Conservation (phyloP, 2,329 filamentous ascomycete species). For the Calonectria crousiana region DNA sequence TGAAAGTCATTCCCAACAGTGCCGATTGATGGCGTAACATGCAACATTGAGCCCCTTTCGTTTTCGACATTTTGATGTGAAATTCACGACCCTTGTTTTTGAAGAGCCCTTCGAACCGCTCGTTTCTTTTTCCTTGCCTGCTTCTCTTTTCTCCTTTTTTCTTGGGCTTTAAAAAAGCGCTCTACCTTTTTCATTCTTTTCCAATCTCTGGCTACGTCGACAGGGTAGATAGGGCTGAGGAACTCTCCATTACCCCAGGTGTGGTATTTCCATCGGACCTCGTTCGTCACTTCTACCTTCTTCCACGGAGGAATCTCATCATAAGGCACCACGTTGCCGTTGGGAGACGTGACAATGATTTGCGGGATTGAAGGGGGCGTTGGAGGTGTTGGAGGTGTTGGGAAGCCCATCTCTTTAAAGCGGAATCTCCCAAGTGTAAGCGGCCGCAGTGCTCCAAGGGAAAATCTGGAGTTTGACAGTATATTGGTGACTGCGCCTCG, state of each 20-base stretch:
- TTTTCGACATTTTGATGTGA: background rate
- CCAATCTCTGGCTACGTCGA: background rate
- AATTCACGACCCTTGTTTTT: background rate
- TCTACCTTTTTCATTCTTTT: background rate
- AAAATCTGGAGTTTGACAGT: background rate
- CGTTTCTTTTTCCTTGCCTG: background rate
- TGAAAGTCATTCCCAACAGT: background rate
- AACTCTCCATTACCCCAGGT: background rate
- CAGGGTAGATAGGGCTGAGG: slow-evolving; percentile 12
- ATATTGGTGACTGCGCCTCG: background rate
- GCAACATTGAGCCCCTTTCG: background rate
- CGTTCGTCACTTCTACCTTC: background rate
- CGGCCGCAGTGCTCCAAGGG: background rate
- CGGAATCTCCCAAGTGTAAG: background rate
- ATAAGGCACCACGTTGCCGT: background rate
- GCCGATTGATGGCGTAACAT: background rate
- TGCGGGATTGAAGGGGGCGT: background rate
- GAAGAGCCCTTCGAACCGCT: background rate
- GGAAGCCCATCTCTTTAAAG: background rate
- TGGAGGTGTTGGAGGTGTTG: background rate
- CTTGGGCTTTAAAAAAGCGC: background rate
- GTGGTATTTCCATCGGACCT: background rate
- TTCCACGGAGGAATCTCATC: slow-evolving; percentile 7
- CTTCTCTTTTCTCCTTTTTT: background rate
- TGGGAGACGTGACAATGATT: slow-evolving; percentile 28